Conservation (phyloP, 129 eudicot genomes). For the Helichrysum umbraculigerum region DNA sequence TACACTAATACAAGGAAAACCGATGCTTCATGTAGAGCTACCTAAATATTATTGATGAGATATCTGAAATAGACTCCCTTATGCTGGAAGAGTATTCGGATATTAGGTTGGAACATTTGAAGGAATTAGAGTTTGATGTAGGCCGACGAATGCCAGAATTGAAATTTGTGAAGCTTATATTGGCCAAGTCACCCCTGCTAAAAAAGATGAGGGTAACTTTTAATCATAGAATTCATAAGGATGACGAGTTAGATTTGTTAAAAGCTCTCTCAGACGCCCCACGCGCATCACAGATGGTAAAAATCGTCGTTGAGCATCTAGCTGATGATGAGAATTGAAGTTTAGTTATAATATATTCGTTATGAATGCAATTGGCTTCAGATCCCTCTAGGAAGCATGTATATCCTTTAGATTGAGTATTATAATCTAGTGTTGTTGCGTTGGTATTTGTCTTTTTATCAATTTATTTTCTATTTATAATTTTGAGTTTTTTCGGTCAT, state of each 20-base stretch:
- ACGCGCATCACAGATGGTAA: neutral
- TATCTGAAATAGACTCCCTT: neutral
- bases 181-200: too few relatives aligned
- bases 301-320: neutral
- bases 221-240: neutral
- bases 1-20: neutral
- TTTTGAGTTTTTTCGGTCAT: too few relatives aligned
- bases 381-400: neutral
- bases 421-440: too few relatives aligned
- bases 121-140: neutral
- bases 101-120: conserved; percentile 4
- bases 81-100: conserved; percentile 8
- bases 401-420: too few relatives aligned
- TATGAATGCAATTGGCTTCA: neutral
- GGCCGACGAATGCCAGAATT: neutral
- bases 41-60: neutral
- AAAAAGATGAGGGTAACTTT: neutral
- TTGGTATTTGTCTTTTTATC: too few relatives aligned
- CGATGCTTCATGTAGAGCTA: neutral
- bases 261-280: neutral
- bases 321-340: neutral
- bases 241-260: neutral
- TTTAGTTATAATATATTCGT: neutral
- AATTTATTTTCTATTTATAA: too few relatives aligned
- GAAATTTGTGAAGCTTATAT: conserved; percentile 24